A percentile compares a stretch with the other conserved stretches of the same genome.
phyloP scores from a whole-genome alignment of 2,329 filamentous ascomycete species.

The Phialocephala sp. region DNA sequence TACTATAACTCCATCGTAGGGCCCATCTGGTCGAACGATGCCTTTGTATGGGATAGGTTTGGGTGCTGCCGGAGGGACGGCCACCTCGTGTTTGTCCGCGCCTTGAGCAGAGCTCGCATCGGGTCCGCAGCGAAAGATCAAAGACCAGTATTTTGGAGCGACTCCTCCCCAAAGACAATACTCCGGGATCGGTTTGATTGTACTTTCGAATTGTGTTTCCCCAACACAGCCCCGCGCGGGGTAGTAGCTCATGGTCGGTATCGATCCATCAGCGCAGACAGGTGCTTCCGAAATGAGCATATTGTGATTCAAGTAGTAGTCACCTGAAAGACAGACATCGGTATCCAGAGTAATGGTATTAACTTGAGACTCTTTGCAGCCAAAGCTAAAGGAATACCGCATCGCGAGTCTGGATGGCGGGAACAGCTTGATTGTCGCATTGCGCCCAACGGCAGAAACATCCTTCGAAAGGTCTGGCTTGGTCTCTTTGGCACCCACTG shows the following conservation, averaged over 20 bases:
- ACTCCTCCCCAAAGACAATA: slow-evolving; percentile 16
- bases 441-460: slow-evolving; percentile 4
- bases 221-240: slow-evolving; percentile 13
- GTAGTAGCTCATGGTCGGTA: slow-evolving; percentile 23
- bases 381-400: slow-evolving; percentile 1
- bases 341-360: slow-evolving; percentile 20
- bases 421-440: slow-evolving; percentile 24
- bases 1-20: neutral
- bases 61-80: slow-evolving; percentile 15
- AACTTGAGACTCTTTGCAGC: slow-evolving; percentile 15
- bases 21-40: neutral
- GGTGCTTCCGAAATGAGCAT: slow-evolving; percentile 20
- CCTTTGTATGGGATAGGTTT: neutral
- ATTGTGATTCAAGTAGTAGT: slow-evolving; percentile 25
- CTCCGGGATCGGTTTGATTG: neutral
- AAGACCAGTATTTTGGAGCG: slow-evolving; percentile 23
- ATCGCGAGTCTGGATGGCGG: slow-evolving; percentile 5
- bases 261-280: slow-evolving; percentile 21
- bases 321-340: slow-evolving; percentile 25
- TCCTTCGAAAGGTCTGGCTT: neutral
- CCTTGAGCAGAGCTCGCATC: slow-evolving; percentile 3
- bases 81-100: slow-evolving; percentile 20
- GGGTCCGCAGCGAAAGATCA: slow-evolving; percentile 25
- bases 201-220: slow-evolving; percentile 11
- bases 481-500: too few relatives aligned